Conservation (phyloP, 2,329 filamentous ascomycete species). For the Domatiomyces globalis region DNA sequence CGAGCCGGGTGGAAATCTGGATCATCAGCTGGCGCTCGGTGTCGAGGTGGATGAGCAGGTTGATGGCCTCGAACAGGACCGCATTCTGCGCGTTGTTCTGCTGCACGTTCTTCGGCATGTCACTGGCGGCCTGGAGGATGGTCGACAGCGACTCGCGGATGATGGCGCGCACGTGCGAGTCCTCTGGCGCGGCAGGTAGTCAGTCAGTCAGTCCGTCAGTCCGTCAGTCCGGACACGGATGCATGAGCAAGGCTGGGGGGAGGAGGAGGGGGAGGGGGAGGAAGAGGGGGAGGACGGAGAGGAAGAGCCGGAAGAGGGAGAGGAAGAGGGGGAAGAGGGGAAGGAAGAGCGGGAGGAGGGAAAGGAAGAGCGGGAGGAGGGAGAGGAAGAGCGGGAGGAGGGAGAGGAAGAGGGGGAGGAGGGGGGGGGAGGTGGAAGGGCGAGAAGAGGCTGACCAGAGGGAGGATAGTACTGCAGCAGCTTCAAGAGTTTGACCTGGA, state of each 20-base stretch:
- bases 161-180: conserved; percentile 79
- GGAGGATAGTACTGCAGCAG: conserved; percentile 93
- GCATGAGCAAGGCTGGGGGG: no score
- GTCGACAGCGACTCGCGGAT: conserved; percentile 83
- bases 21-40: conserved; percentile 91
- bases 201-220: no score
- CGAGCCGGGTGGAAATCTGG: conserved; percentile 79
- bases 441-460: conserved; percentile 56
- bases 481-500: conserved; percentile 86
- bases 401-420: not conserved
- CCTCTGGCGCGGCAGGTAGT: conserved; percentile 44
- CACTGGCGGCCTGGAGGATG: conserved; percentile 80
- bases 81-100: conserved; percentile 99
- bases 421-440: not conserved
- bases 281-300: no score
- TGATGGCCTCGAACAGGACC: conserved; percentile 95
- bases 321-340: no score
- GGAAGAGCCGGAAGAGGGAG: no score
- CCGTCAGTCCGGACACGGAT: no score
- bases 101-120: conserved; percentile 94
- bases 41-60: conserved; percentile 92
- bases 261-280: no score
- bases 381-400: no score
- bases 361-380: no score
- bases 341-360: no score